Base-by-base conservation (phyloP, 2,329 filamentous ascomycete genomes). In the Zopfia rhizophila region DNA sequence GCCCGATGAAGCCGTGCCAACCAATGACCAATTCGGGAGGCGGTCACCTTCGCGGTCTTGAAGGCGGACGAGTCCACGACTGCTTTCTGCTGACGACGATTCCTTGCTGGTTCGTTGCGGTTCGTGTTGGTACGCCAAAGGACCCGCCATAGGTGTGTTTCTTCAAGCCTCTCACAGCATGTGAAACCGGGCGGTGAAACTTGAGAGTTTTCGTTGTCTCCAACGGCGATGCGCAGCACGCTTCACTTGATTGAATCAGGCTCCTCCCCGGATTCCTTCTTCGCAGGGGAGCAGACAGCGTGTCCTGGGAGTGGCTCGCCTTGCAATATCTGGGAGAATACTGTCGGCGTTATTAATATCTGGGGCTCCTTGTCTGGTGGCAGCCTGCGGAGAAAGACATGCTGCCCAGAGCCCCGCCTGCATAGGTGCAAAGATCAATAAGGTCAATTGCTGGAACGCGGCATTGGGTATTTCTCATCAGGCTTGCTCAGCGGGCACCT, bases 131-230 rank as follows among this genome's bases (percentile, higher is more conserved):
- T 49, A 46, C 45, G 51, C 48, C 45, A 55, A 37, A 45, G 43
- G 35, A 16, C 22, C 48, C 45, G 40, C 29, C 31, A 13, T 38
- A 29, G 38, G 32, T 38, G 41, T 48, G 35, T 24, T 47, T 42
- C 47, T 32, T 45, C 50, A 45, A 55, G 24, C 28, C 39, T 54
- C 44, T 46, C 40, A 47, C 37, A 39, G 49, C 60, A 65, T 60
- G 65, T 67, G 66, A 68, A 64, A 66, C 62, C 49, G 51, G 54
- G 53, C 54, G 48, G 61, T 58, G 56, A 55, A 48, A 55, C 54
- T 28, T 28, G 36, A 45, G 32, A n/a, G n/a, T n/a, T n/a, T 24
- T 38, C 24, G 42, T 39, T 32, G 27, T 53, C 40, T 40, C 44
- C 50, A 45, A 30, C 35, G 45, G 38, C 43, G 43, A 47, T 31